Conservation (phyloP, 805 yeast genomes). For the Wickerhamiella australiensis region DNA sequence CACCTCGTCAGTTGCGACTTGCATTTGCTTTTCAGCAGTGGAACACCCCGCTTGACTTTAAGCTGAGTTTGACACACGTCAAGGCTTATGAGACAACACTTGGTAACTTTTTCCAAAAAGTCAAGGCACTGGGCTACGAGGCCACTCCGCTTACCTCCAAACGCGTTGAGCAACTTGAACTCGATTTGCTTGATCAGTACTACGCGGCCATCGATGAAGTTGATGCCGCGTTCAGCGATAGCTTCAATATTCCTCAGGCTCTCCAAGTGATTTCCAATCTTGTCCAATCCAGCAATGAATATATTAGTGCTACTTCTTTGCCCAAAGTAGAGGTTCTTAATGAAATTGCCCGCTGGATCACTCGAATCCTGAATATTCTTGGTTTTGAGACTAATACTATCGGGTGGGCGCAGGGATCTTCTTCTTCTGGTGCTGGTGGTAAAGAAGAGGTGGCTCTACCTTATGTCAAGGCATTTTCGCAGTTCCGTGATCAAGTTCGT, state of each 20-base stretch:
- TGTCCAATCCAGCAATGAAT: slow-evolving; percentile 59
- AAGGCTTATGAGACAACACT: slow-evolving; percentile 60
- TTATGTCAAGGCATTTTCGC: slow-evolving; percentile 61
- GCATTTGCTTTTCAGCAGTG: slow-evolving; percentile 86
- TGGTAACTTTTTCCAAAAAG: slow-evolving; percentile 72
- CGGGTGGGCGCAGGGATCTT: slow-evolving; percentile 54
- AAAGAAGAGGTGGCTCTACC: slow-evolving; percentile 67
- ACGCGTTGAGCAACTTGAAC: slow-evolving; percentile 46
- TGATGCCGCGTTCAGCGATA: slow-evolving; percentile 77
- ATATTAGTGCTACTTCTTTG: slow-evolving; percentile 42
- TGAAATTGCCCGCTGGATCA: slow-evolving; percentile 55
- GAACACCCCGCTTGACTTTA: slow-evolving; percentile 88
- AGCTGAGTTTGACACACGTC: slow-evolving; percentile 69
- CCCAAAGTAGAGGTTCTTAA: slow-evolving; percentile 53
- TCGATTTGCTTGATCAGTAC: slow-evolving; percentile 41
- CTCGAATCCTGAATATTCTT: slow-evolving; percentile 53
- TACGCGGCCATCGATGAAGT: slow-evolving; percentile 43
- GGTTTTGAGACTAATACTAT: slow-evolving; percentile 65
- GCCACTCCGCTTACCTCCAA: slow-evolving; percentile 47
- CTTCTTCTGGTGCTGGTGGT: slow-evolving; percentile 18
- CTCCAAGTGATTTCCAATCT: slow-evolving; percentile 54
- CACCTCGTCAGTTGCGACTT: slow-evolving; percentile 75
- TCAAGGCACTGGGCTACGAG: slow-evolving; percentile 71
- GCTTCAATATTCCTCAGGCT: slow-evolving; percentile 67
- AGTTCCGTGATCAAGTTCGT: slow-evolving; percentile 75